phyloP scores from a whole-genome alignment of 2,329 filamentous ascomycete genomes.

The Colletotrichum gloeosporioides region DNA sequence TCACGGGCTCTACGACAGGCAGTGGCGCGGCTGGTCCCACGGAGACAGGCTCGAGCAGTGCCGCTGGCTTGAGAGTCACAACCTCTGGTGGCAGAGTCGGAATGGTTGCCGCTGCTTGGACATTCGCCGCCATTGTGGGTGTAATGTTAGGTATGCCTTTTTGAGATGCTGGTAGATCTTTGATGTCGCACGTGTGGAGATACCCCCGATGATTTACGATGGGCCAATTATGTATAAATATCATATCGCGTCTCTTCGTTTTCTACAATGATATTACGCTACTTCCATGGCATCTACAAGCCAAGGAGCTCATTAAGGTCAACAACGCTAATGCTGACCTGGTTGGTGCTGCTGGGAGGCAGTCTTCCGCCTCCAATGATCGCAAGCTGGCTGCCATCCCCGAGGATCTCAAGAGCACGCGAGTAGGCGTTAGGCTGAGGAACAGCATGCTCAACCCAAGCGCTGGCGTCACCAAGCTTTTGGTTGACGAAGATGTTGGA shows the following conservation, averaged over 20 bases:
- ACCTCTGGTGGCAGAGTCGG: background rate
- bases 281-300: background rate
- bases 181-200: background rate
- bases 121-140: background rate
- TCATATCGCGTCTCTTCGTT: background rate
- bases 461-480: slow-evolving; percentile 38
- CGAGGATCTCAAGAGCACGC: slow-evolving; percentile 39
- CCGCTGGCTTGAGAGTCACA: background rate
- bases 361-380: slow-evolving; percentile 50
- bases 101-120: background rate
- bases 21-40: background rate
- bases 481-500: slow-evolving; percentile 48
- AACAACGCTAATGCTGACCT: slow-evolving; percentile 42
- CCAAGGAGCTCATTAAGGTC: slow-evolving; percentile 25
- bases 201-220: background rate
- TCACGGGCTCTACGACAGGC: background rate
- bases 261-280: background rate
- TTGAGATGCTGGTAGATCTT: background rate
- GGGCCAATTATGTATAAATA: background rate
- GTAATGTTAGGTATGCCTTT: background rate
- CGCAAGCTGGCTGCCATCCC: slow-evolving; percentile 36
- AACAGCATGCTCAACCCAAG: slow-evolving; percentile 41
- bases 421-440: slow-evolving; percentile 43
- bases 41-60: background rate
- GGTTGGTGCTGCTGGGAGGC: slow-evolving; percentile 52